Base-by-base conservation (phyloP, 495 filamentous ascomycete genomes). In the Acidomyces sp. region DNA sequence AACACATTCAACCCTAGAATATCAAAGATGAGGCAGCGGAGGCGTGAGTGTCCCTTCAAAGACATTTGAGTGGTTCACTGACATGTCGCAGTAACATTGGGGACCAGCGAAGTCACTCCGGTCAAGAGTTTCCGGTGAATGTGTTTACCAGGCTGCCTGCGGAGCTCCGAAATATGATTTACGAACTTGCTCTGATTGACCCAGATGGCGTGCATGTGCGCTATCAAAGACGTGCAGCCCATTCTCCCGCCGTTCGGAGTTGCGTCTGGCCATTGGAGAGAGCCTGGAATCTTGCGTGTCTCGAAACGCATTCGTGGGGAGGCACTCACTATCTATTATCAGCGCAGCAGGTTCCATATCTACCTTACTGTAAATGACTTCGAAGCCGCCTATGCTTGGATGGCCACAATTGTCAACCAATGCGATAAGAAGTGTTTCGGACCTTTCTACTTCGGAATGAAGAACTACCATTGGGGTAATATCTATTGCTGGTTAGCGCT, bases 151-250 rank as follows among this genome's bases (percentile, higher is more conserved):
- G 34, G 27, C 43, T 46, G 3, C 43, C 36, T 2, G 35, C n/a
- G 29, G 43, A 46, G 17, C 11, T 43, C 4, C 30, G 41, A 20
- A 43, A 43, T 17, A 37, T 3, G 9, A 37, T 37, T 13, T 43
- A 43, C 33, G 18, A 43, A 11, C 31, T 43, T 4, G 41, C 37
- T 23, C 23, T 43, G 3, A 2, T 15, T 16, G 4, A 10, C n/a
- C n/a, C n/a, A 22, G 30, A 36, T 19, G 4, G 25, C 25, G 6
- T n/a, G 15, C 19, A 41, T 39, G n/a, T 6, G n/a, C 12, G 28
- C 12, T 18, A 6, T 17, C 7, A 34, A 17, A 34, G 18, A 6
- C 9, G 28, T 4, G 12, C 6, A 21, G 17, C 2, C 18, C 13
- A 15, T 15, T 43, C 10, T 17, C 9, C 7, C 20, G 10, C 21